Base-by-base conservation (phyloP, 2,329 filamentous ascomycete species). In the Claviceps sp. region DNA sequence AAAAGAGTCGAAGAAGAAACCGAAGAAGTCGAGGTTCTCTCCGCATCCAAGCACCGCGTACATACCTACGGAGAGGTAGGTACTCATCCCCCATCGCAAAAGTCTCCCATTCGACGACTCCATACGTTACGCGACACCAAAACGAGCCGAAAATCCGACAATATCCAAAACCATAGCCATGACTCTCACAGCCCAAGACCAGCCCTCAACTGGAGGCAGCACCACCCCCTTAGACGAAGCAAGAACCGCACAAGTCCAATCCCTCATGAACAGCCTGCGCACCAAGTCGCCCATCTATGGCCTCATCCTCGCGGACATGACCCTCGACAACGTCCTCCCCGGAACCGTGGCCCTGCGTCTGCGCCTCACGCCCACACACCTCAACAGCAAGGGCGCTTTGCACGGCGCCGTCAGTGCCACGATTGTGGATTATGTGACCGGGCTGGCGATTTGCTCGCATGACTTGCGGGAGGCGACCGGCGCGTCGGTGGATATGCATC, bases 401-500 rank as follows among this genome's bases (percentile, higher is more conserved):
- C 85, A 89, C 66, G 85, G 85, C 56, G 80, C 82, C 47, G 84
- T 86, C 3, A 82, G 80, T 29, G 84, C 83, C 0, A 79, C 84
- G 0, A 73, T 89, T 20, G 75, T 86, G 46, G 85, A 89, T 69
- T 87, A 83, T 77, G 76, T 78, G 5, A 86, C 85, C 42, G 84
- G 85, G 36, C 73, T 88, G 66, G 83, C 83, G 22, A 83, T 89
- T 58, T 79, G 82, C 4, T 76, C 79, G 0, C 79, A 75, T 68
- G 83, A 86, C 56, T 65, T 82, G 53, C 67, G 73, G 26, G 71
- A 75, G 34, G 76, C 74, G 59, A 85, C 82, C 3, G 85, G 85
- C 46, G 84, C 86, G 37, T 85, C 80, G 56, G 75, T 83, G 38
- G 85, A 89, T 64, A 88, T 89, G 62, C 84, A 88, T 66, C 75